Evolutionary conservation across 2,329 filamentous ascomycete genomes (phyloP), one percentile per base, ranked within the genome.

Genomic region (Eurotiales sp.): DNA sequence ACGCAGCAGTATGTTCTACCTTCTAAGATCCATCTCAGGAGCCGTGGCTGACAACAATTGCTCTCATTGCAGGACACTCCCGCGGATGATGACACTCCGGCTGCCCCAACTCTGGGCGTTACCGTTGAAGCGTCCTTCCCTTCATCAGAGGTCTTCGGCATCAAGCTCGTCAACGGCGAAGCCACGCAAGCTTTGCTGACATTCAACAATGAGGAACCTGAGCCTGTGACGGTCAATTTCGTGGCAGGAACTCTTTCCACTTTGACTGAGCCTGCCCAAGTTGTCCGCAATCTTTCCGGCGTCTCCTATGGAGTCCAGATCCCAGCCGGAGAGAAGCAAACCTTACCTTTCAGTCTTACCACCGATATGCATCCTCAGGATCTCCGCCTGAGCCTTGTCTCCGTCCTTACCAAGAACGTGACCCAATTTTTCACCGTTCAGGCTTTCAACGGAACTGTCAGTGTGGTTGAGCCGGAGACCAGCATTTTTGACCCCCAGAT

Each of bases 401-500:
- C 90, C 48, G 80, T 96, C 49, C 69, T 97, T 59, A 79, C 79
- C 64, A 83, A 86, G 67, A 69, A 72, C 56, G 80, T 83, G 60
- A 85, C 85, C 60, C 75, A 77, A 53, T 73, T 91, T 65, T 90
- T 87, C 78, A 90, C 90, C 61, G 69, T 96, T 47, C 77, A 83
- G 56, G 87, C 87, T 52, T 91, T 87, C 78, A 89, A 92, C 69
- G 86, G 86, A 67, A 86, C 86, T 45, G 89, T 95, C 58, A 84
- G 82, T 68, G 82, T 99, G 57, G 91, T 97, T 46, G 92, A 97
- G 73, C 84, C 90, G 2, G 89, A 92, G 50, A 89, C 87, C 57
- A 95, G 86, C 80, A 83, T 96, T 72, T 87, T 96, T 58, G 92
- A 97, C 68, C 92, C 91, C 55, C 91, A 96, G 74, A 91, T 96